Conservation (phyloP, 306 rosid species). For the Vachellia pachyceras region DNA sequence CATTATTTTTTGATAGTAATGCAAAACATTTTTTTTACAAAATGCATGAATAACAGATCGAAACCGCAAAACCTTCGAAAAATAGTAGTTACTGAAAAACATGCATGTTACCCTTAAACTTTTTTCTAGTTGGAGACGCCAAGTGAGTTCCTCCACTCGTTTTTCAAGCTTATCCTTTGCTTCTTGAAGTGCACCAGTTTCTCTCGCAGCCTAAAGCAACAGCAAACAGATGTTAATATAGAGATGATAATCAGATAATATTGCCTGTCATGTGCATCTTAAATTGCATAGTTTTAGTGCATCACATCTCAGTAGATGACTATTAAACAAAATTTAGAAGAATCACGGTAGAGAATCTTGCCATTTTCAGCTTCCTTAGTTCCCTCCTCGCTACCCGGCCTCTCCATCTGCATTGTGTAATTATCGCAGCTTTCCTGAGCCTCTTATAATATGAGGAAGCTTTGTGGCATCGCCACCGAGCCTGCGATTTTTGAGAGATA, state of each 20-base stretch:
- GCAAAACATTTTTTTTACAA: constrained; percentile 22
- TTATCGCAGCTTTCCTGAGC: constrained; percentile 82
- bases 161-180: constrained; percentile 87
- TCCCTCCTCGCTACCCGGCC: constrained; percentile 74
- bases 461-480: constrained; percentile 87
- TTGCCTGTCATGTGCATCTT: constrained; percentile 23
- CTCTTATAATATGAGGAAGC: constrained; percentile 68
- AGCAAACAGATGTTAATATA: constrained; percentile 37
- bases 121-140: constrained; percentile 90
- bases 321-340: constrained; percentile 16
- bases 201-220: constrained; percentile 76
- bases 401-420: constrained; percentile 86
- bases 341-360: constrained; percentile 34
- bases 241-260: constrained; percentile 12
- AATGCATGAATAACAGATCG: constrained; percentile 30
- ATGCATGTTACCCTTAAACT: constrained; percentile 71
- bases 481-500: constrained; percentile 56
- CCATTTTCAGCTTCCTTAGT: constrained; percentile 97
- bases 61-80: constrained; percentile 18
- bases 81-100: constrained; percentile 34
- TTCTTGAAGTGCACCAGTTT: constrained; percentile 90
- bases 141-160: constrained; percentile 84
- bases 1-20: constrained; percentile 8
- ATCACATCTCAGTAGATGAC: constrained; percentile 12
- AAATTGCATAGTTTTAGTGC: constrained; percentile 28